Evolutionary conservation across 257 asterid species (phyloP), one percentile per base, ranked within the genome.

Genomic region (Salvia hispanica): DNA sequence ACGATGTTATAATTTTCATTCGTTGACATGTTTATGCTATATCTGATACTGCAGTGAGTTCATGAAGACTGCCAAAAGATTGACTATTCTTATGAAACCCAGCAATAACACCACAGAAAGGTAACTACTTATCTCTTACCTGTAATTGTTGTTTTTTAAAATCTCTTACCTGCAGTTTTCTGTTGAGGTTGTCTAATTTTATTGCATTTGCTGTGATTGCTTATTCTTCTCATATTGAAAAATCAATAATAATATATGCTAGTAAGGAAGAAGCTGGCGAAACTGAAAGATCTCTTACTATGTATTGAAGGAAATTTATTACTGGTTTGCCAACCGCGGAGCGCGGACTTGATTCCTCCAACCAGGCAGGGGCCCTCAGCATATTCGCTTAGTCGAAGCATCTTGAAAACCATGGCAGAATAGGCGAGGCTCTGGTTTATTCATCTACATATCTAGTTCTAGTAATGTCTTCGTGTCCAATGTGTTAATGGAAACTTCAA

Each of bases 281-380:
- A 34, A 71, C 70, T 51, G 58, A 72, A 59, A 46, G 52, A 15
- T 46, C 31, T 64, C 18, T 63, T 43, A 43, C 44, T 51, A 54
- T 74, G 63, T 62, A 15, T 79, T 74, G 65, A 78, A 90, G 97
- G 94, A 90, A 81, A 67, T 76, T 85, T 82, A 75, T 88, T 4
- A 88, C 92, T 12, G 97, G 95, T 65, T 76, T 90, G 56, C 92
- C 88, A 62, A 86, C 85, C 14, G 86, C 79, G 7, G 92, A 83
- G 73, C 90, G 95, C 7, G 95, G 97, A 72, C 88, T 90, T n/a
- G 95, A 83, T 75, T 88, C 97, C 11, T 86, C 97, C 44, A 86
- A 83, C 74, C 88, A 80, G 77, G 62, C 95, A 7, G 97, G 97
- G 45, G 81, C 84, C 3, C 65, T 89, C 62, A 82, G 96, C 84